These are phyloP conservation scores for Chrysoporthe cubensis DNA, from an alignment of 2,329 filamentous ascomycete species.

Conservation along the genomic window DNA sequence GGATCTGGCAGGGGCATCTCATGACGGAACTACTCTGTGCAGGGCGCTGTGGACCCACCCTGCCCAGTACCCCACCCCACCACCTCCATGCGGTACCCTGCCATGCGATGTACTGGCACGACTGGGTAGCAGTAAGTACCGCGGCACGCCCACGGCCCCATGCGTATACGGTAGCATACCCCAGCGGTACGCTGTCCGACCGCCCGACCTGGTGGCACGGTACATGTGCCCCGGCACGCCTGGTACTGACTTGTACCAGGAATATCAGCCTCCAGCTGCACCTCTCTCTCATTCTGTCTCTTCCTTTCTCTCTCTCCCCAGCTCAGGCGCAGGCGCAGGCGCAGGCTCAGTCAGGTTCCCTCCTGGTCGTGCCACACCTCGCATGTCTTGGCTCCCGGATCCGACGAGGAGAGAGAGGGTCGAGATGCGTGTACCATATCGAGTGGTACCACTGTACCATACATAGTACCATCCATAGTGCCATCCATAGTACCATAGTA, in stretches of 20 bases:
- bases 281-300: background rate
- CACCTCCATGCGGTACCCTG: background rate
- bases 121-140: background rate
- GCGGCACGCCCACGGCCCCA: background rate
- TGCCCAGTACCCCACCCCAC: no score
- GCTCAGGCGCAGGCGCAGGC: background rate
- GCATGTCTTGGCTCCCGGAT: background rate
- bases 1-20: no score
- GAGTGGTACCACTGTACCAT: no score
- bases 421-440: no score
- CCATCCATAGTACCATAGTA: background rate
- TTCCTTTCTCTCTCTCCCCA: background rate
- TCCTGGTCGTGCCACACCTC: no score
- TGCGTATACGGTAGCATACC: background rate
- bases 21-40: background rate
- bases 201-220: background rate
- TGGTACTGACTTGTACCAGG: background rate
- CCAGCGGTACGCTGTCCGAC: background rate
- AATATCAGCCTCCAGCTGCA: slow-evolving; percentile 22
- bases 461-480: no score
- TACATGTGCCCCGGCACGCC: background rate
- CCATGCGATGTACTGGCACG: background rate
- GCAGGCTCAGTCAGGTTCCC: no score
- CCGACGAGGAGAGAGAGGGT: no score
- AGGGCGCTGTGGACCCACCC: background rate